Evolutionary conservation across 1,139 yeast genomes (phyloP), one percentile per base, ranked within the genome.

Genomic region (Saccharomyces hybrid): DNA sequence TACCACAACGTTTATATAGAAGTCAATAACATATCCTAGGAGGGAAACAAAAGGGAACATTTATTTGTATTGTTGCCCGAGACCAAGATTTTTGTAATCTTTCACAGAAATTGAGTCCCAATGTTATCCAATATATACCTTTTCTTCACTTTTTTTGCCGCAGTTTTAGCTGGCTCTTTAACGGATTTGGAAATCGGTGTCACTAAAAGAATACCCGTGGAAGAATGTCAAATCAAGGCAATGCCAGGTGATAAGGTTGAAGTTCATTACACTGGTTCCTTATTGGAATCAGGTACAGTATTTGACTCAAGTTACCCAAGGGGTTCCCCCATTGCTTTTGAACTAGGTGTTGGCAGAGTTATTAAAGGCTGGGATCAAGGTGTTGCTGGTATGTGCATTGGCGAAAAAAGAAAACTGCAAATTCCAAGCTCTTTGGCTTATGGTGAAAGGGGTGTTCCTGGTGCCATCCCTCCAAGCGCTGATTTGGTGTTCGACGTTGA

Each of bases 331-430:
- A 75, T 89, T 60, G 72, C 77, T 49, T 88, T 89, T 71, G 74
- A 73, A 38, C 73, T 89, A 55, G 96, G 96, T 49, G 72, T 74
- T 38, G 91, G 93, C 20, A 84, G 80, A 65, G 96, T 89, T 49
- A 88, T 89, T 65, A 70, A 77, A 61, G 96, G 96, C 57, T 89
- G 96, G 96, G 96, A 89, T 60, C 82, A 85, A 70, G 96, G 96
- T 47, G 75, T 88, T 46, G 61, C 75, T 28, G 81, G 84, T 53
- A 87, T 88, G 93, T 89, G 96, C 71, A 77, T 87, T 68, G 96
- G 96, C 51, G 96, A 89, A 71, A 79, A 83, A 73, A 81, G 96
- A 66, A 82, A 80, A 62, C 76, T 89, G 63, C 80, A 82, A 46
- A 88, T 90, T 67, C 96, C 96, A 50, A 78, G 93, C 9, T 77